A percentile compares a stretch with the other conserved stretches of the same genome.
Conservation (phyloP, 139 green algal species). For the Microglena sp. region DNA sequence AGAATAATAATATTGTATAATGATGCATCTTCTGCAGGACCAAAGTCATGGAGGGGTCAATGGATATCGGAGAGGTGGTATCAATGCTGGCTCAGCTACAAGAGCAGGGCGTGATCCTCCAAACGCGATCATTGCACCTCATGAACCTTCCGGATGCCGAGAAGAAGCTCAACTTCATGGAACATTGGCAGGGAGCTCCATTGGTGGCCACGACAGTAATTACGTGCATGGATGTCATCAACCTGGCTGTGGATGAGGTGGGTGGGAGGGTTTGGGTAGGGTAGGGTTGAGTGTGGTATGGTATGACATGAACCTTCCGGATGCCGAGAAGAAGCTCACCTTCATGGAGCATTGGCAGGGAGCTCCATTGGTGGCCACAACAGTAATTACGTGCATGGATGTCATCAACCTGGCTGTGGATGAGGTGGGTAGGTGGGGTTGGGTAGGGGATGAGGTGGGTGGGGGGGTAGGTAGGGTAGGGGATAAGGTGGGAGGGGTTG, state of each 20-base stretch:
- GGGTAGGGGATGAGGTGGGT: too few relatives aligned
- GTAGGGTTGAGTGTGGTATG: too few relatives aligned
- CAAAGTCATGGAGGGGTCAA: constrained; percentile 23
- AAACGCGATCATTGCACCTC: constrained; percentile 27
- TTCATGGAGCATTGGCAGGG: constrained; percentile 39
- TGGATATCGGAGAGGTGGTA: constrained; percentile 30
- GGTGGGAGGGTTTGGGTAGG: not conserved
- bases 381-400: constrained; percentile 57
- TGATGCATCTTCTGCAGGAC: too few relatives aligned
- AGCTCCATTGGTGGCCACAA: constrained; percentile 30
- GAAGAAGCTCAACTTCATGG: constrained; percentile 23
- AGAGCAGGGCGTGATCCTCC: constrained; percentile 30
- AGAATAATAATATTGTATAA: too few relatives aligned
- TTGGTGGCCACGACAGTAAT: constrained; percentile 36
- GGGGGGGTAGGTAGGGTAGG: too few relatives aligned
- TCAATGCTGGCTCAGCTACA: constrained; percentile 26
- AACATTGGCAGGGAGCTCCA: constrained; percentile 40
- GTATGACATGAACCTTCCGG: constrained; percentile 39
- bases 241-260: constrained; percentile 44
- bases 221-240: constrained; percentile 54
- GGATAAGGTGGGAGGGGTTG: too few relatives aligned
- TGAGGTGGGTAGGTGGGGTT: too few relatives aligned
- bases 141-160: constrained; percentile 38
- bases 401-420: constrained; percentile 34
- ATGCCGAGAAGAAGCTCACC: constrained; percentile 25